Evolutionary conservation across 176 grass and related monocot genomes (phyloP).

Genomic region (Thalia dealbata): DNA sequence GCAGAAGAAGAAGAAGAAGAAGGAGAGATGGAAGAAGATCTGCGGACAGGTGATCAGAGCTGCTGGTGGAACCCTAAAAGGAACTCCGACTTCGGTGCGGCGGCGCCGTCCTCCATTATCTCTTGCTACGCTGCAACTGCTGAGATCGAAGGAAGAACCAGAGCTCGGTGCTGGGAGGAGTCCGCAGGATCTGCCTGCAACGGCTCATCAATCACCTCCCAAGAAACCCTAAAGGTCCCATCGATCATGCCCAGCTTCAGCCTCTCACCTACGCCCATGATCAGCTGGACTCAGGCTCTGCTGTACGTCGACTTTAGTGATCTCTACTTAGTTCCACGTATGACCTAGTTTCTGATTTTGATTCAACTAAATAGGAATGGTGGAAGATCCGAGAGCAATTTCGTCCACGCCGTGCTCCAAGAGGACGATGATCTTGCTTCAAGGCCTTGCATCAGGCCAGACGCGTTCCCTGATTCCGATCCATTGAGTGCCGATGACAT

Average conservation of each 20-base stretch:
- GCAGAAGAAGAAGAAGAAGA: background rate
- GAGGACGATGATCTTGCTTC: slow-evolving; percentile 6
- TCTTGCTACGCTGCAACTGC: slow-evolving; percentile 24
- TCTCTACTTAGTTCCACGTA: background rate
- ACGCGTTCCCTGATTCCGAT: slow-evolving; percentile 14
- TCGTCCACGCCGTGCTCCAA: slow-evolving; percentile 24
- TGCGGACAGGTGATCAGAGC: slow-evolving; percentile 17
- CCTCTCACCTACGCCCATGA: slow-evolving; percentile 21
- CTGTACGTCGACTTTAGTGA: slow-evolving; percentile 15
- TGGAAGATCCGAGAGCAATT: slow-evolving; percentile 22
- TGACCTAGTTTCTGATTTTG: background rate
- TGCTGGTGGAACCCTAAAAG: slow-evolving; percentile 33
- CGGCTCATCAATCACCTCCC: slow-evolving; percentile 17
- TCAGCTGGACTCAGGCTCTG: slow-evolving; percentile 25
- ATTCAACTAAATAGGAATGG: slow-evolving; percentile 15
- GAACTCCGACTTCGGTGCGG: slow-evolving; percentile 9
- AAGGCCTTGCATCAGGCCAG: slow-evolving; percentile 17
- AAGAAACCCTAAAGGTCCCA: background rate
- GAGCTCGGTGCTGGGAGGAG: slow-evolving; percentile 21
- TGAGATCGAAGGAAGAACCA: background rate
- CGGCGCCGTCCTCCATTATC: background rate
- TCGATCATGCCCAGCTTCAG: slow-evolving; percentile 7
- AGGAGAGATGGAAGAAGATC: slow-evolving; percentile 30
- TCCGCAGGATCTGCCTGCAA: slow-evolving; percentile 16
- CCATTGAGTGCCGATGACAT: slow-evolving; percentile 2